Conservation (phyloP, 1,284 basidiomycete genomes). For the Austroboletus niveus region DNA sequence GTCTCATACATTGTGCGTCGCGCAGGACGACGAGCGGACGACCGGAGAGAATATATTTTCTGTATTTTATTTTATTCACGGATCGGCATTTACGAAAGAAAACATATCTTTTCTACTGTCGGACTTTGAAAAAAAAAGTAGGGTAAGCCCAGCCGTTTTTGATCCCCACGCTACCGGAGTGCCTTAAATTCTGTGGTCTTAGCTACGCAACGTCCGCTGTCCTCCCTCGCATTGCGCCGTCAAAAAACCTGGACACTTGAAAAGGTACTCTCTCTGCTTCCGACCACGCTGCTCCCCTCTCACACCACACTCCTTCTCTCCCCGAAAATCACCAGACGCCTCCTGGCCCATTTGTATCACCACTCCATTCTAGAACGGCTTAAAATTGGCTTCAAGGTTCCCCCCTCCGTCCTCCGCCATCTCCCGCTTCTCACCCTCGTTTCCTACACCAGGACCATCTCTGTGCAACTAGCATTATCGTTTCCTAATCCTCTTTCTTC, state of each 20-base stretch:
- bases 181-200: constrained; percentile 38
- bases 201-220: constrained; percentile 35
- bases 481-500: constrained; percentile 55
- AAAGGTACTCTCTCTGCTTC: constrained; percentile 28
- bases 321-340: constrained; percentile 28
- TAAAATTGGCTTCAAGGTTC: constrained; percentile 70
- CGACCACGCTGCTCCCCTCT: background rate
- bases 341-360: constrained; percentile 64
- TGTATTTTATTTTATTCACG: constrained; percentile 11
- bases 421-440: constrained; percentile 8
- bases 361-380: constrained; percentile 76
- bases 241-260: constrained; percentile 44
- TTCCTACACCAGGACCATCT: constrained; percentile 45
- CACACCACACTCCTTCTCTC: constrained; percentile 5
- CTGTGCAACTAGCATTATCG: constrained; percentile 67
- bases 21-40: background rate
- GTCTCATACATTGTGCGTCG: background rate
- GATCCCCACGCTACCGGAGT: constrained; percentile 46
- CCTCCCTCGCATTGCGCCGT: constrained; percentile 37
- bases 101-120: constrained; percentile 24
- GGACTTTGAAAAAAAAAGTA: constrained; percentile 43
- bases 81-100: constrained; percentile 29
- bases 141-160: constrained; percentile 59
- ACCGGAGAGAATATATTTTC: background rate
- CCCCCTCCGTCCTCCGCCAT: constrained; percentile 14